These are phyloP conservation scores for Limnanthes douglasii DNA, from an alignment of 345 rosid species.

Conservation along the genomic window DNA sequence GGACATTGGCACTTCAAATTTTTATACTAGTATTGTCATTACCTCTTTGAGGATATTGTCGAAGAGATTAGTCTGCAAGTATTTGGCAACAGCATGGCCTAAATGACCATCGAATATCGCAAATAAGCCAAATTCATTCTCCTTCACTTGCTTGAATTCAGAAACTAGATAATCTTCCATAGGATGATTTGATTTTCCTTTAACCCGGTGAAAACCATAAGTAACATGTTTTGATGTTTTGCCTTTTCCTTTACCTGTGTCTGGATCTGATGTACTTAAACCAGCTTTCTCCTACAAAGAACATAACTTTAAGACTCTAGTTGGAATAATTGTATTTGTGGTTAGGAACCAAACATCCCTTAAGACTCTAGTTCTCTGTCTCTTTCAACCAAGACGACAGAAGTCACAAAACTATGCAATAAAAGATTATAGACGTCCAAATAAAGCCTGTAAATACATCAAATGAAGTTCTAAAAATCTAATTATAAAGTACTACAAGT, in stretches of 20 bases:
- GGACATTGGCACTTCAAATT: not conserved
- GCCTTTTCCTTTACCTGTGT: slow-evolving; percentile 72
- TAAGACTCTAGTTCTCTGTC: too few species aligned
- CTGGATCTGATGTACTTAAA: slow-evolving; percentile 27
- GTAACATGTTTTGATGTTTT: slow-evolving; percentile 42
- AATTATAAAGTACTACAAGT: too few species aligned
- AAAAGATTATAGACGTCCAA: too few species aligned
- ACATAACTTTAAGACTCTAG: too few species aligned
- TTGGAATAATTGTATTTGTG: too few species aligned
- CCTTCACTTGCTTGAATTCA: slow-evolving; percentile 31
- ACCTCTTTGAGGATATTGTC: slow-evolving; percentile 64
- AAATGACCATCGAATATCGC: slow-evolving; percentile 85
- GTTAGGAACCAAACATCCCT: too few species aligned
- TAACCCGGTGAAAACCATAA: slow-evolving; percentile 54
- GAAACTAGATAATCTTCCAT: slow-evolving; percentile 80
- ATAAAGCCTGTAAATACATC: too few species aligned
- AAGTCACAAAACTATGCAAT: not conserved
- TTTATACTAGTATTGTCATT: slow-evolving; percentile 1
- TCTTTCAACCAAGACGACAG: not conserved
- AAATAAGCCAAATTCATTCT: slow-evolving; percentile 57
- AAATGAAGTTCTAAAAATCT: too few species aligned
- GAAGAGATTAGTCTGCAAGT: slow-evolving; percentile 58
- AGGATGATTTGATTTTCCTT: slow-evolving; percentile 69
- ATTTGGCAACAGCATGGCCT: slow-evolving; percentile 73
- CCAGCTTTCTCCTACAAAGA: slow-evolving; percentile 43